Conservation (phyloP, 2,329 filamentous ascomycete species). For the Aschersonia sp. region DNA sequence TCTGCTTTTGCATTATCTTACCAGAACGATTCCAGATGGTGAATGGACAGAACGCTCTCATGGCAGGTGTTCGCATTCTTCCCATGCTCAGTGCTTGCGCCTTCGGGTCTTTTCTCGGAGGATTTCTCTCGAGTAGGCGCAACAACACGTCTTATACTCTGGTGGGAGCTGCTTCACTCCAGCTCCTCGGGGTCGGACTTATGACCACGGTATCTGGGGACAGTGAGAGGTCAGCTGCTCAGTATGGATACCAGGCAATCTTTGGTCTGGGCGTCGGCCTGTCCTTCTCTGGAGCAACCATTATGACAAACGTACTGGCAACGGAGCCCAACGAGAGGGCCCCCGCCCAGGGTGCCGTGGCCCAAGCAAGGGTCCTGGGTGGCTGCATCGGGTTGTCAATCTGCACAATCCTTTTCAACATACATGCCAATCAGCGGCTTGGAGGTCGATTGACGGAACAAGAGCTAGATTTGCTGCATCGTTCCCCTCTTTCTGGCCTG, state of each 20-base stretch:
- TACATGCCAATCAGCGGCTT: constrained; percentile 23
- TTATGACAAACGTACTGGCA: constrained; percentile 39
- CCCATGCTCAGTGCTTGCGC: constrained; percentile 43
- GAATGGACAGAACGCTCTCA: constrained; percentile 34
- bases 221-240: constrained; percentile 18
- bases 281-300: constrained; percentile 39
- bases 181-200: constrained; percentile 35
- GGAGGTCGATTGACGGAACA: constrained; percentile 16
- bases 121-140: constrained; percentile 33
- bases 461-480: constrained; percentile 27
- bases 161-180: constrained; percentile 31
- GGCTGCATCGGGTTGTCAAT: constrained; percentile 43
- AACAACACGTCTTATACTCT: constrained; percentile 40
- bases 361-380: constrained; percentile 44
- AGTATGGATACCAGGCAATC: constrained; percentile 40
- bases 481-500: constrained; percentile 25
- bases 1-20: constrained; percentile 41
- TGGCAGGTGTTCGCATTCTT: constrained; percentile 41
- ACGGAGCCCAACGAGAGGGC: constrained; percentile 34
- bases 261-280: constrained; percentile 46
- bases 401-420: constrained; percentile 44
- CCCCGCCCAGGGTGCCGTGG: constrained; percentile 42
- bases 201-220: constrained; percentile 27
- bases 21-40: constrained; percentile 47
- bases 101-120: constrained; percentile 39